Evolutionary conservation across 345 rosid species (phyloP).

Genomic region (Diplotaxis tenuifolia): DNA sequence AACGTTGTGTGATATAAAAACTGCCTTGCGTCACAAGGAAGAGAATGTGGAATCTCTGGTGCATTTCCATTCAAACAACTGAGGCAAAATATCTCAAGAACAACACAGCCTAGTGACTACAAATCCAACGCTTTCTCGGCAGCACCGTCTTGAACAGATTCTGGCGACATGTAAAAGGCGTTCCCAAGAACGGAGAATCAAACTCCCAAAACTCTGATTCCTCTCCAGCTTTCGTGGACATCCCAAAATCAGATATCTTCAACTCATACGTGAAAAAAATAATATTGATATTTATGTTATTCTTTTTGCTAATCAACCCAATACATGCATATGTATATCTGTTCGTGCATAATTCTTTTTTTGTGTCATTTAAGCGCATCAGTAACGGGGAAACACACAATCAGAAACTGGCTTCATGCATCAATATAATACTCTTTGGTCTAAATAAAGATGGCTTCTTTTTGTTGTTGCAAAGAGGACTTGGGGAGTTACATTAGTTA

Average conservation of each 20-base stretch:
- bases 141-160: slow-evolving; percentile 11
- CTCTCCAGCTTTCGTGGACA: neutral
- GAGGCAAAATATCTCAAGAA: slow-evolving; percentile 23
- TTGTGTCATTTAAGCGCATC: too few relatives aligned
- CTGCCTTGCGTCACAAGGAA: slow-evolving; percentile 26
- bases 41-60: slow-evolving; percentile 15
- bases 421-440: too few relatives aligned
- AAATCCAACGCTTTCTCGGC: slow-evolving; percentile 18
- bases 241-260: slow-evolving; percentile 13
- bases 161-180: slow-evolving; percentile 32
- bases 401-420: too few relatives aligned
- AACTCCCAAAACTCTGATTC: neutral
- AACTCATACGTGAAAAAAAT: neutral
- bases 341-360: too few relatives aligned
- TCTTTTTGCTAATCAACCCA: too few relatives aligned
- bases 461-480: too few relatives aligned
- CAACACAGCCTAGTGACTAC: slow-evolving; percentile 30
- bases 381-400: too few relatives aligned
- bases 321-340: too few relatives aligned
- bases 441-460: too few relatives aligned
- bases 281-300: too few relatives aligned
- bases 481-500: too few relatives aligned
- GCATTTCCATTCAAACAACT: neutral
- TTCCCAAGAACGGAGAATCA: slow-evolving; percentile 18
- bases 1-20: too few relatives aligned